A percentile compares a stretch with the other conserved stretches of the same genome.
Conservation (phyloP, 176 grass and related monocot species). For the Carex myosuroides region DNA sequence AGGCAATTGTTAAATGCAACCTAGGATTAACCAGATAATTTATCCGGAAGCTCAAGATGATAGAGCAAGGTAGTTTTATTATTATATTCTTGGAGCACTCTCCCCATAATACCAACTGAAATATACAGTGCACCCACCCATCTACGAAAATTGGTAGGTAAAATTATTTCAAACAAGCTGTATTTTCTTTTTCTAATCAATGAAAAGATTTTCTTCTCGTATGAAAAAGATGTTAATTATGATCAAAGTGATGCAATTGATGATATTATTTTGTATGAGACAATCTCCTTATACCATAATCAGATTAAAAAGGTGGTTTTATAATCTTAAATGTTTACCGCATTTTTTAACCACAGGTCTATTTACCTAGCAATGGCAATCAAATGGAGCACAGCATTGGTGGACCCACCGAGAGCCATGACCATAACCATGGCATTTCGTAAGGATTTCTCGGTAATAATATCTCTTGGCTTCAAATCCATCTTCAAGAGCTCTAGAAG, state of each 20-base stretch:
- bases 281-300: not conserved
- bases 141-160: not conserved
- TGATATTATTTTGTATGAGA: not conserved
- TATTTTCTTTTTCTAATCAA: not conserved
- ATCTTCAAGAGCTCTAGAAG: slow-evolving; percentile 85
- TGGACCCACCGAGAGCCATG: slow-evolving; percentile 94
- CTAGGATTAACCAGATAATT: slow-evolving; percentile 26
- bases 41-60: not conserved
- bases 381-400: slow-evolving; percentile 96
- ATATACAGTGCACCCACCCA: not conserved
- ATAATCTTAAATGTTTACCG: not conserved
- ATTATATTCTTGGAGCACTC: not conserved
- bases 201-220: not conserved
- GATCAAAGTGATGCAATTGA: not conserved
- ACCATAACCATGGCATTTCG: slow-evolving; percentile 92
- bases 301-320: not conserved
- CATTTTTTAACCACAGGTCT: not conserved
- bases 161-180: not conserved
- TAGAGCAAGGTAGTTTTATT: not conserved
- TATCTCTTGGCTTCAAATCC: slow-evolving; percentile 91
- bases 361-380: slow-evolving; percentile 92
- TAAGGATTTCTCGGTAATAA: slow-evolving; percentile 90
- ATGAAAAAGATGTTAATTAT: not conserved
- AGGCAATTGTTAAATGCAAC: slow-evolving; percentile 28
- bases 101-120: not conserved